Evolutionary conservation across 2,329 filamentous ascomycete genomes (phyloP), one percentile per base, ranked within the genome.

Genomic region (Basipetospora sp.): DNA sequence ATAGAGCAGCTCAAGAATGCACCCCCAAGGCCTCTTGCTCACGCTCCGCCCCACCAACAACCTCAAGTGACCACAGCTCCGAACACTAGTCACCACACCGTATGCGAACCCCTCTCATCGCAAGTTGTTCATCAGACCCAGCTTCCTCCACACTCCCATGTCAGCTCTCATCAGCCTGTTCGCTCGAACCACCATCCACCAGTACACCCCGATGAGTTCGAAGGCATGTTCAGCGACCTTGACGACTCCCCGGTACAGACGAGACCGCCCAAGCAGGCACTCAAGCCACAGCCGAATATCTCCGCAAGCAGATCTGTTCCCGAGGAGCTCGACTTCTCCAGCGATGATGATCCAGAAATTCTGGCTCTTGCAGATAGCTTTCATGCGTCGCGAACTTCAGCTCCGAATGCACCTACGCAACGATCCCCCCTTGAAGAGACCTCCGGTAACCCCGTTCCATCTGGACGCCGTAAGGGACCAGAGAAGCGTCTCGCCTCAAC

Each of bases 121-220:
- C 64, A 74, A 42, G 57, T 71, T 14, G 60, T 72, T 15, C 58
- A 63, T 15, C 68, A 72, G 46, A 72, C 69, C 1, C 69, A 71
- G 39, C 45, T 65, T 16, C 54, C 58, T 8, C 43, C 45, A 22
- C 39, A 38, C n/a, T 47, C 48, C 4, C 46, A 48, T 15, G 43
- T 43, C 11, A 47, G 44, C 29, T 37, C 42, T 5, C 45, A 51
- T 49, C 18, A 42, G 46, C 15, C 40, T 48, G 16, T 44, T 42
- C 5, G 42, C 43, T n/a, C 37, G 40, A 19, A 41, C 45, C n/a
- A 44, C 42, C 27, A 27, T 43, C 13, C 41, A 45, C 3, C 39
- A 44, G 31, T 45, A 40, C 19, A 48, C 43, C 29, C 50, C 46
- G 13, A 36, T 51, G 13, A 44, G 52, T 20, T 48, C 47, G 4